Conservation (phyloP, 768 basidiomycete genomes). For the Suillus tomentosus region DNA sequence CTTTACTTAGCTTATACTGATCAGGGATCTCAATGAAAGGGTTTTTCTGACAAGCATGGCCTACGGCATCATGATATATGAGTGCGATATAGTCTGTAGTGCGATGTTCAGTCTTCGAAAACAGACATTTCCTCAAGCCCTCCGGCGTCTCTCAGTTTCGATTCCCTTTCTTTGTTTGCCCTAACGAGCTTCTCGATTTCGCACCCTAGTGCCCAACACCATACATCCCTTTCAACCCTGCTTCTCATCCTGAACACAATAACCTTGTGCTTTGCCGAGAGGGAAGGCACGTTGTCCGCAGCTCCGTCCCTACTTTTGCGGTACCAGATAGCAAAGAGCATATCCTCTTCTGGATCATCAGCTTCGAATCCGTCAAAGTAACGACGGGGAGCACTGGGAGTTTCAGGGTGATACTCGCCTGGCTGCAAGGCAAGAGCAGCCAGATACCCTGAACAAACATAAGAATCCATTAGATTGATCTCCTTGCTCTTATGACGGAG, state of each 20-base stretch:
- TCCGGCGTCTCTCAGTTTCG: constrained; percentile 64
- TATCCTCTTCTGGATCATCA: constrained; percentile 86
- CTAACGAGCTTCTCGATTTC: constrained; percentile 85
- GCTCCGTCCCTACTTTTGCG: constrained; percentile 38
- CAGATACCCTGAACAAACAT: constrained; percentile 86
- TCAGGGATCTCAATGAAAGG: background rate
- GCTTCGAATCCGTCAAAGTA: constrained; percentile 91
- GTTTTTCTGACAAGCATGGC: background rate
- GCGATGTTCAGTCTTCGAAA: background rate
- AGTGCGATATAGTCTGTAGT: background rate
- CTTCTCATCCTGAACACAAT: constrained; percentile 74
- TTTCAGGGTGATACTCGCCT: constrained; percentile 63
- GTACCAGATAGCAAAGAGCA: constrained; percentile 81
- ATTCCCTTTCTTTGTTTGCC: constrained; percentile 63
- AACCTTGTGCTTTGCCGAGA: constrained; percentile 61
- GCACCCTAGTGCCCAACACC: constrained; percentile 92
- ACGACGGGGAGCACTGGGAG: constrained; percentile 58
- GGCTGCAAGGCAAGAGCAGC: constrained; percentile 66
- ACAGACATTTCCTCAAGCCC: constrained; percentile 42
- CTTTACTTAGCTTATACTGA: background rate
- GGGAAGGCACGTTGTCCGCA: constrained; percentile 42
- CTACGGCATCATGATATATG: background rate
- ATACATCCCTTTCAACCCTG: constrained; percentile 87
- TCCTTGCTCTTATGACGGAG: constrained; percentile 59
- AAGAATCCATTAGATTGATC: constrained; percentile 69